Base-by-base conservation (phyloP, 306 rosid genomes). In the Ochetophila trinervis region DNA sequence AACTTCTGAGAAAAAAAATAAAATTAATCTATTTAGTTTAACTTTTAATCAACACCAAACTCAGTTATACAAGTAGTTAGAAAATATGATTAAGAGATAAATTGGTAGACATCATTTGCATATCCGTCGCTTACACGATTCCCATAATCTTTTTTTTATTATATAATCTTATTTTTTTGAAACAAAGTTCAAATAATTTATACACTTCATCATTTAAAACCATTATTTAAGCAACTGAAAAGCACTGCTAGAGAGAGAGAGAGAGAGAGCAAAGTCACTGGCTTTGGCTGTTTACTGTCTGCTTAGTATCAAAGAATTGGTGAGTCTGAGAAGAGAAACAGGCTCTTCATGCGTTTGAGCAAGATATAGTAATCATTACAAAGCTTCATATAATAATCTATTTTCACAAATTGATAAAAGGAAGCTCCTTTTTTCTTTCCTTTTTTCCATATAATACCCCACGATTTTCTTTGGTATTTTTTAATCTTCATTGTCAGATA, bases 41-140 rank as follows among this genome's bases (percentile, higher is more conserved):
- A 27, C 32, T 27, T 27, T 27, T 27, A 27, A 20, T 58, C 57
- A 27, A 15, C 30, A 44, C 56, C 9, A 34, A 37, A 53, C 30
- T 40, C 18, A 27, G 54, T 49, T 54, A 6, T 50, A 21, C 50
- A 44, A 40, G 45, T 40, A 40, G 45, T 40, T 40, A 40, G 13
- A 40, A 10, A 40, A 40, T 2, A 55, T 67, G 30, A 57, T 61
- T 32, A 74, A 69, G 73, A 2, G 44, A 60, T 74, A 53, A 65
- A 59, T 42, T 66, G 63, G 70, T 44, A 53, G 74, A 53, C 77
- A 69, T 54, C 63, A 70, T 74, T 61, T 63, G 70, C 47, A 57
- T 76, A 79, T 69, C 74, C 83, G 79, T 79, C 50, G 58, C 51
- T 65, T 79, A 30, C 83, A 79, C 83, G 79, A 74, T 7, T 79